A percentile compares a stretch with the other conserved stretches of the same genome.
Evolutionary conservation across 202 grass and related monocot genomes (phyloP).

Genomic region (Zoysia matrella): DNA sequence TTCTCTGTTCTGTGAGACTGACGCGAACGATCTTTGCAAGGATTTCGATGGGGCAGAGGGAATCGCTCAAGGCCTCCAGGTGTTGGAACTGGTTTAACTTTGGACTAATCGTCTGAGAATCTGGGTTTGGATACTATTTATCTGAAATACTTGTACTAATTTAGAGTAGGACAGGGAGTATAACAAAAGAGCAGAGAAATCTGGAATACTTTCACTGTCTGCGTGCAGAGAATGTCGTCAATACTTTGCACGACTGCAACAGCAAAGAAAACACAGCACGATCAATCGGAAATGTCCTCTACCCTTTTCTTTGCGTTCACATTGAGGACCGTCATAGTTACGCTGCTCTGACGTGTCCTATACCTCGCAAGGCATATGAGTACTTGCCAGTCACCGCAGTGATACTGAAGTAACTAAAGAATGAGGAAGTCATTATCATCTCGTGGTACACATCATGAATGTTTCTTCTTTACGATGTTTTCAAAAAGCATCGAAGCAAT

Average conservation of each 20-base stretch:
- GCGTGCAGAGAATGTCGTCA: background rate
- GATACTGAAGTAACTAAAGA: background rate
- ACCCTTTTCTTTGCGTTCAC: conserved; percentile 1
- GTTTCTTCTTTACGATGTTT: background rate
- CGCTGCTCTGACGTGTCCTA: background rate
- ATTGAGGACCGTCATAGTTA: background rate
- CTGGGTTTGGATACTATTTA: background rate
- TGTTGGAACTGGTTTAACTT: background rate
- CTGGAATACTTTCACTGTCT: background rate
- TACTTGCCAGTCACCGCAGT: too few species aligned
- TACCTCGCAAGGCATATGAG: background rate
- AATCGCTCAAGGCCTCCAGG: background rate
- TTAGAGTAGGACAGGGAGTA: background rate
- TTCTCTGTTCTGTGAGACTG: background rate
- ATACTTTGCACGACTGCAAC: background rate
- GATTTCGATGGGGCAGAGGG: background rate
- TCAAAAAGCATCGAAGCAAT: background rate
- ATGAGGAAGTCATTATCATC: background rate
- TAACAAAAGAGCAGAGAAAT: background rate
- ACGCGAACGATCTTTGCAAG: background rate
- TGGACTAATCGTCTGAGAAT: background rate
- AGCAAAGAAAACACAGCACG: background rate
- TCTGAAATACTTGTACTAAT: background rate
- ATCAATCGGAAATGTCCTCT: background rate
- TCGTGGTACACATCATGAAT: background rate